Evolutionary conservation across 345 rosid species (phyloP).

Genomic region (Triadica sebifera): DNA sequence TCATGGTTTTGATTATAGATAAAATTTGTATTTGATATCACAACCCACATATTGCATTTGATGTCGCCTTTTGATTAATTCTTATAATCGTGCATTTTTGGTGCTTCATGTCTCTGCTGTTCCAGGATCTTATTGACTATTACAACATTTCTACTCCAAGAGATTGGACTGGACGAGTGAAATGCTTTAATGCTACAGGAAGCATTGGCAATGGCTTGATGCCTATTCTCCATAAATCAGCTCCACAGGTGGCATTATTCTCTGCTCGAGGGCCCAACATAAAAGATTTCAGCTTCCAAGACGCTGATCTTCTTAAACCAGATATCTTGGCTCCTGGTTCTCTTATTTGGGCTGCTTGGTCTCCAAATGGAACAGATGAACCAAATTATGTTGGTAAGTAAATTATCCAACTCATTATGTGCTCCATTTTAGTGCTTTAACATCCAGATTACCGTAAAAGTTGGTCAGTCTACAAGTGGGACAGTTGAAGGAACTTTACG

Average conservation of each 20-base stretch:
- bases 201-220: slow-evolving; percentile 91
- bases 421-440: neutral
- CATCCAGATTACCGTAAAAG: neutral
- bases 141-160: slow-evolving; percentile 85
- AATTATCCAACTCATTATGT: neutral
- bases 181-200: slow-evolving; percentile 77
- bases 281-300: slow-evolving; percentile 88
- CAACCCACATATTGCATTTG: neutral
- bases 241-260: slow-evolving; percentile 94
- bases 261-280: slow-evolving; percentile 97
- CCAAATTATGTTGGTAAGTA: slow-evolving; percentile 75
- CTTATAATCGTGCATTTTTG: slow-evolving; percentile 8
- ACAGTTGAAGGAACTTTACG: neutral
- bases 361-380: slow-evolving; percentile 96
- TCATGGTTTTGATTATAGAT: neutral
- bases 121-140: slow-evolving; percentile 87
- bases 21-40: neutral
- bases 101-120: slow-evolving; percentile 15
- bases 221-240: slow-evolving; percentile 94
- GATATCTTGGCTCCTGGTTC: slow-evolving; percentile 98
- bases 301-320: slow-evolving; percentile 98
- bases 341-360: slow-evolving; percentile 99
- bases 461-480: neutral
- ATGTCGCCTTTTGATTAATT: neutral
- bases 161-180: slow-evolving; percentile 97